These are phyloP conservation scores for Sorghum bicolor DNA, from an alignment of 176 grass and related monocot species.

Conservation along the genomic window Sorghum_bicolor_NCBIv3 NC_012870.2:14617001-14617500, in stretches of 20 bases:
- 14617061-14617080: conserved; percentile 89
- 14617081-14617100: conserved; percentile 76
- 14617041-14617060: conserved; percentile 89
- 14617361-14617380: background rate
- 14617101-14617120: conserved; percentile 92
- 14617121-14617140: conserved; percentile 77
- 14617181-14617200: conserved; percentile 54
- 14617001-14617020: conserved; percentile 94
- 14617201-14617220: background rate
- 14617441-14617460: background rate
- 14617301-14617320: background rate
- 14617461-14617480: conserved; percentile 23
- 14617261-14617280: conserved; percentile 22
- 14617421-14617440: background rate
- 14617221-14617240: background rate
- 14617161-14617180: conserved; percentile 92
- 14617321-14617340: background rate
- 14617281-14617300: background rate
- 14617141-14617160: conserved; percentile 78
- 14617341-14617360: background rate
- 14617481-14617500: conserved; percentile 88
- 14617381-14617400: background rate
- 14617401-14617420: background rate
- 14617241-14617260: background rate
- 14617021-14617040: conserved; percentile 80